Conservation (phyloP, 352 stramenopile genomes). For the Pythium myriotylum region DNA sequence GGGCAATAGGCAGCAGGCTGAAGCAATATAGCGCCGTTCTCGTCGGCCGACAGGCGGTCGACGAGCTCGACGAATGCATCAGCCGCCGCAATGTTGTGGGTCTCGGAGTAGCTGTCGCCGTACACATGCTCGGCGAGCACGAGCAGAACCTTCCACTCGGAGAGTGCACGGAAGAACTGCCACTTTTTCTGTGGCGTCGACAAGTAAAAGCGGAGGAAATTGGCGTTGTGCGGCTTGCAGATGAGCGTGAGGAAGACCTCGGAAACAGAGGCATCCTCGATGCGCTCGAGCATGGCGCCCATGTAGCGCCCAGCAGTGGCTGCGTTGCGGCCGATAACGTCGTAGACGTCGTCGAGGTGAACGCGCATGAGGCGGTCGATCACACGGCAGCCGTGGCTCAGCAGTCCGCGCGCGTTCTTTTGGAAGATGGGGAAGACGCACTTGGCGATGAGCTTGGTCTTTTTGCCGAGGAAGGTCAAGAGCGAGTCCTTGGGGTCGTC, state of each 20-base stretch:
- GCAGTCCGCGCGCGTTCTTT: slow-evolving; percentile 61
- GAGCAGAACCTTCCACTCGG: slow-evolving; percentile 89
- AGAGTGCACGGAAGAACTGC: slow-evolving; percentile 83
- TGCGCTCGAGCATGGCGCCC: slow-evolving; percentile 79
- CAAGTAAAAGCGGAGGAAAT: slow-evolving; percentile 68
- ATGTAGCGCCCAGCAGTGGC: slow-evolving; percentile 78
- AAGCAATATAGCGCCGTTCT: slow-evolving; percentile 88
- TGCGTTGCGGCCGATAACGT: slow-evolving; percentile 68
- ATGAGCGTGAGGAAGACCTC: slow-evolving; percentile 89
- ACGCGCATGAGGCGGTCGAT: slow-evolving; percentile 86
- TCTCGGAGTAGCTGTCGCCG: slow-evolving; percentile 57
- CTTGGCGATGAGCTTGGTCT: slow-evolving; percentile 74
- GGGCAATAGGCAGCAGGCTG: slow-evolving; percentile 84
- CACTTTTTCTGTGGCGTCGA: slow-evolving; percentile 82
- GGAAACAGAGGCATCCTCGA: slow-evolving; percentile 81
- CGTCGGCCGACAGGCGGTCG: slow-evolving; percentile 84
- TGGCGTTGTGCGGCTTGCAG: slow-evolving; percentile 81
- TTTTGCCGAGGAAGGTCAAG: slow-evolving; percentile 80
- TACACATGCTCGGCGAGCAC: slow-evolving; percentile 83
- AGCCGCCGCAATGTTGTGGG: slow-evolving; percentile 76
- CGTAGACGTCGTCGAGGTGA: slow-evolving; percentile 88
- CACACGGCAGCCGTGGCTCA: slow-evolving; percentile 88
- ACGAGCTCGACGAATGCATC: slow-evolving; percentile 90
- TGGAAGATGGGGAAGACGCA: slow-evolving; percentile 86
- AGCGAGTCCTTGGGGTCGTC: slow-evolving; percentile 81